phyloP scores from a whole-genome alignment of 2,329 filamentous ascomycete species.

The Fusarium annulatum region DNA sequence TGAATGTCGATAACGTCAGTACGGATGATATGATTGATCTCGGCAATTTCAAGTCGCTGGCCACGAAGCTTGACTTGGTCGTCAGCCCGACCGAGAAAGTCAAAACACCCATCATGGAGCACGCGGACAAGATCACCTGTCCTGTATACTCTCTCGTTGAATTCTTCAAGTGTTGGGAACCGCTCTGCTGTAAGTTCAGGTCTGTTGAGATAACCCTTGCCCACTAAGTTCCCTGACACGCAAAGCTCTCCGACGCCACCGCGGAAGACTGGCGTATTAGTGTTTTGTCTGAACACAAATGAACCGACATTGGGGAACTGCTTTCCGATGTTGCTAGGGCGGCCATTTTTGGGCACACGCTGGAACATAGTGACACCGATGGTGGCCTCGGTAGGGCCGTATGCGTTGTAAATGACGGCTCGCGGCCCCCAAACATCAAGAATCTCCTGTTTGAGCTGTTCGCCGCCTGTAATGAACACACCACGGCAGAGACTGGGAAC shows the following conservation, averaged over 20 bases:
- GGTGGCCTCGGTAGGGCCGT: constrained; percentile 91
- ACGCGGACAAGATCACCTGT: constrained; percentile 90
- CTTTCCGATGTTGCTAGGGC: constrained; percentile 86
- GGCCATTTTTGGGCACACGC: constrained; percentile 80
- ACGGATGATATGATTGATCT: constrained; percentile 88
- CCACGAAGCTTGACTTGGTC: constrained; percentile 93
- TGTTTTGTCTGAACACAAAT: constrained; percentile 78
- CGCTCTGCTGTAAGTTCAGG: constrained; percentile 79
- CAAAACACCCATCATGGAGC: constrained; percentile 82
- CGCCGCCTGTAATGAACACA: constrained; percentile 93
- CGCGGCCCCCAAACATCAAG: constrained; percentile 85
- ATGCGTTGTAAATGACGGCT: constrained; percentile 88
- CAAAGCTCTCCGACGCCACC: constrained; percentile 90
- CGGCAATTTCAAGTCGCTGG: constrained; percentile 87
- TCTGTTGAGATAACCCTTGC: constrained; percentile 87
- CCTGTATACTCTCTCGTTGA: constrained; percentile 77
- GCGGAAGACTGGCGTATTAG: constrained; percentile 76
- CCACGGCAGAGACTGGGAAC: constrained; percentile 83
- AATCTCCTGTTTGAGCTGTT: constrained; percentile 89
- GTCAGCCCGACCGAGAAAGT: constrained; percentile 88
- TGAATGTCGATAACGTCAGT: constrained; percentile 65
- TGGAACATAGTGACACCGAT: constrained; percentile 93
- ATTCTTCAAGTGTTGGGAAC: constrained; percentile 73
- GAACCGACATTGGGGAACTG: constrained; percentile 91
- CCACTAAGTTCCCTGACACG: constrained; percentile 86